phyloP scores from a whole-genome alignment of 2,329 filamentous ascomycete genomes.

The Alternaria infectoria region DNA sequence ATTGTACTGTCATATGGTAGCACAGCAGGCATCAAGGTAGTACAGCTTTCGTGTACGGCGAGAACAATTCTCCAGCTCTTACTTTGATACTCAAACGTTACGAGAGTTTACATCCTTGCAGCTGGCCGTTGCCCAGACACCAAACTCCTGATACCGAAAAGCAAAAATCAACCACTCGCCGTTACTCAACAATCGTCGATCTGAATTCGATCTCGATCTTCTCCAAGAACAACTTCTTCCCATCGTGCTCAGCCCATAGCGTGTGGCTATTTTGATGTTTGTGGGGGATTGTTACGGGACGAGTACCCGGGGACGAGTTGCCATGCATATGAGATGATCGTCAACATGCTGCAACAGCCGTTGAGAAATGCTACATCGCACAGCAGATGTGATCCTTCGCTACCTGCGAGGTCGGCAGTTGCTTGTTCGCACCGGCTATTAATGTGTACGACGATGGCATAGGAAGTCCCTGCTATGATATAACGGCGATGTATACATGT shows the following conservation, averaged over 20 bases:
- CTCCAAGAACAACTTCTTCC: background rate
- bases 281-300: background rate
- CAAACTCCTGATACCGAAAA: background rate
- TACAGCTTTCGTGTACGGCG: background rate
- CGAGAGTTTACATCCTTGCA: background rate
- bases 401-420: background rate
- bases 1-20: background rate
- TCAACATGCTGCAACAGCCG: background rate
- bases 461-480: background rate
- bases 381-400: background rate
- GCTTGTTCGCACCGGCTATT: background rate
- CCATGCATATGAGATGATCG: background rate
- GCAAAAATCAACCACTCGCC: background rate
- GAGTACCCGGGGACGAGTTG: background rate
- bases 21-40: background rate
- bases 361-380: background rate
- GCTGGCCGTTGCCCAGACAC: background rate
- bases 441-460: background rate
- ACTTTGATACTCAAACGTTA: background rate
- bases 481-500: background rate
- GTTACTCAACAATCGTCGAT: background rate
- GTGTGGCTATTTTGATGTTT: background rate
- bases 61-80: background rate
- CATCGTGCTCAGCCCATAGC: background rate
- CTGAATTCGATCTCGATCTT: background rate